Percentiles rank a stretch among this genome's conserved stretches.
These are phyloP conservation scores for Erythrophleum fordii DNA, from an alignment of 306 rosid species.

Conservation along the genomic window DNA sequence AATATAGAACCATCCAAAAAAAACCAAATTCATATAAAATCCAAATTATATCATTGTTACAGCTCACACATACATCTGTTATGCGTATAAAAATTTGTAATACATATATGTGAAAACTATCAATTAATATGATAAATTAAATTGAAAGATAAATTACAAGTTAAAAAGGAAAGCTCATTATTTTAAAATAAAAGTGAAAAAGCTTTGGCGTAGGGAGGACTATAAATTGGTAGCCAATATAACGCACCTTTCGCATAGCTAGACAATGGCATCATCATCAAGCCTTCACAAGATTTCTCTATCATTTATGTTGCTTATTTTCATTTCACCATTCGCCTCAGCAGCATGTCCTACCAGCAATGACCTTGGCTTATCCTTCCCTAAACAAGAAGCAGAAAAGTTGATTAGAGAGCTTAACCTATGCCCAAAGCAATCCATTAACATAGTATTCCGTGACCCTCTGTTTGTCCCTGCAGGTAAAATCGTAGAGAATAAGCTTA, in stretches of 20 bases:
- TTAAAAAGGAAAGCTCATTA: neutral
- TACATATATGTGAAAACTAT: no score
- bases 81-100: no score
- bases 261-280: conserved; percentile 59
- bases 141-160: neutral
- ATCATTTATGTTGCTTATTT: conserved; percentile 40
- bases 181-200: conserved; percentile 1
- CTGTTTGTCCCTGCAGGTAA: conserved; percentile 28
- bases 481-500: conserved; percentile 67
- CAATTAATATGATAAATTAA: neutral
- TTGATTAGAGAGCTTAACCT: conserved; percentile 71
- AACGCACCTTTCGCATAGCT: neutral
- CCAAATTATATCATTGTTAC: no score
- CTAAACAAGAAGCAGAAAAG: conserved; percentile 59
- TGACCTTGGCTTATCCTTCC: conserved; percentile 14
- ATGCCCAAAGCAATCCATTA: conserved; percentile 74
- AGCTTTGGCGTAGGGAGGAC: neutral
- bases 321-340: conserved; percentile 40
- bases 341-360: conserved; percentile 15
- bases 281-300: conserved; percentile 35
- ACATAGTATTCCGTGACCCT: conserved; percentile 46
- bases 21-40: no score
- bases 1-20: no score
- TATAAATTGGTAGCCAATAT: conserved; percentile 52
- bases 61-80: no score